Percentiles rank a stretch among this genome's conserved stretches.
phyloP scores from a whole-genome alignment of 2,329 filamentous ascomycete genomes.

The Neobulgaria alba region DNA sequence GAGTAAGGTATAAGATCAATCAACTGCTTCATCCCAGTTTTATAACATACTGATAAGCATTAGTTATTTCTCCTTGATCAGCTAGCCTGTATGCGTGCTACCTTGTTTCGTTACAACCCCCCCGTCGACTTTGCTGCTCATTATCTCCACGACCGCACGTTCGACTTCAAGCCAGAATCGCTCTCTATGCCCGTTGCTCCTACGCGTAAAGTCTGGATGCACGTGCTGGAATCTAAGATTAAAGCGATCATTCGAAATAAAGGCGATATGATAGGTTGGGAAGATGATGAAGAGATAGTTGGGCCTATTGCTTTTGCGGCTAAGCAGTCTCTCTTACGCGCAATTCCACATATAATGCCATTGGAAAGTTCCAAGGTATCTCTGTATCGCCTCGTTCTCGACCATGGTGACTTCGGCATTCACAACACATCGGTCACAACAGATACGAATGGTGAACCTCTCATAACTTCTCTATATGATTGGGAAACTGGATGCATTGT shows the following conservation, averaged over 20 bases:
- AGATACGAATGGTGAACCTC: conserved; percentile 11
- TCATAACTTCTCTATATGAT: conserved; percentile 27
- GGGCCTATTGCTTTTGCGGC: conserved; percentile 11
- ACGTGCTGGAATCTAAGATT: conserved; percentile 24
- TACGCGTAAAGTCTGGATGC: conserved; percentile 19
- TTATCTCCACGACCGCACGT: conserved; percentile 21
- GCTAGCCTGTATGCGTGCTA: conserved; percentile 4
- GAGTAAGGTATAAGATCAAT: conserved; percentile 1
- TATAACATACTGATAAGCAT: conserved; percentile 3
- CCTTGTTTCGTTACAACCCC: conserved; percentile 4
- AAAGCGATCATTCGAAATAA: conserved; percentile 20
- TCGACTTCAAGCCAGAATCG: conserved; percentile 19
- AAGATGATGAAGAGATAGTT: conserved; percentile 12
- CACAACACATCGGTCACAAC: conserved; percentile 25
- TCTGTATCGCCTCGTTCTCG: conserved; percentile 28
- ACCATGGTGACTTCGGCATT: conserved; percentile 30
- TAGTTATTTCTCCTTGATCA: conserved; percentile 5
- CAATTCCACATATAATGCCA: conserved; percentile 20
- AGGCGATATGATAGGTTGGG: conserved; percentile 23
- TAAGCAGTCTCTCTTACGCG: conserved; percentile 22
- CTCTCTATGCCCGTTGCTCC: conserved; percentile 21
- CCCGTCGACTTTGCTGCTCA: conserved; percentile 4
- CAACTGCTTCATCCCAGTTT: conserved; percentile 1
- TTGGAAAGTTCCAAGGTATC: conserved; percentile 6
- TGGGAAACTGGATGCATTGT: conserved; percentile 25